Evolutionary conservation across 805 yeast species (phyloP), one percentile per base, ranked within the genome.

Genomic region (Candida insectorum): DNA sequence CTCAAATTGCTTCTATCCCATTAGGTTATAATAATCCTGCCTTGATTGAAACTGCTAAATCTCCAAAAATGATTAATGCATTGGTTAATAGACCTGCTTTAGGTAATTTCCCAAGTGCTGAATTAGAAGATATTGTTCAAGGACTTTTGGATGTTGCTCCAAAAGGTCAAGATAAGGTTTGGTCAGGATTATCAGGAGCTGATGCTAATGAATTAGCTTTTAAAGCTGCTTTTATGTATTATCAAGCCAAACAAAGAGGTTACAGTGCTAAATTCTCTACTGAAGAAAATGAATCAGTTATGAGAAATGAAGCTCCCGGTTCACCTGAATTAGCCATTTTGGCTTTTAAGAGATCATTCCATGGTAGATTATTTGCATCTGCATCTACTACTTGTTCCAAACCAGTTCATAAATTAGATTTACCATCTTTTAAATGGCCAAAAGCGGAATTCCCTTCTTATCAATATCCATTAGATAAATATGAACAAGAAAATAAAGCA

Each of bases 341-440:
- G 46, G 87, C 96, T 4, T 89, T 89, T 65, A 79, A 80, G 60
- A 73, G 78, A 45, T 93, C 93, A 19, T 91, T 89, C 84, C 97
- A 89, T 58, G 97, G 97, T 45, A 79, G 97, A 64, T 65, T 88
- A 44, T 87, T 89, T 65, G 97, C 96, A 16, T 76, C 95, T 35
- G 88, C 85, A 27, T 84, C 96, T 5, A 78, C 86, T 45, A 89
- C 97, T 24, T 79, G 95, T 59, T 87, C 96, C 37, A 91, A 87
- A 71, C 96, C 97, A 46, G 76, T 91, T 49, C 97, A 89, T 72
- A 89, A 91, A 69, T 69, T 89, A 60, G 89, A 82, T 61, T 70
- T 91, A 65, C 97, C 97, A 41, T 79, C 95, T 5, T 89, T 89
- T 70, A 77, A 85, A 54, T 89, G 97, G 97, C 97, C 97, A 55